Evolutionary conservation across 176 grass and related monocot species (phyloP).

Genomic region (Bonia amplexicaulis): DNA sequence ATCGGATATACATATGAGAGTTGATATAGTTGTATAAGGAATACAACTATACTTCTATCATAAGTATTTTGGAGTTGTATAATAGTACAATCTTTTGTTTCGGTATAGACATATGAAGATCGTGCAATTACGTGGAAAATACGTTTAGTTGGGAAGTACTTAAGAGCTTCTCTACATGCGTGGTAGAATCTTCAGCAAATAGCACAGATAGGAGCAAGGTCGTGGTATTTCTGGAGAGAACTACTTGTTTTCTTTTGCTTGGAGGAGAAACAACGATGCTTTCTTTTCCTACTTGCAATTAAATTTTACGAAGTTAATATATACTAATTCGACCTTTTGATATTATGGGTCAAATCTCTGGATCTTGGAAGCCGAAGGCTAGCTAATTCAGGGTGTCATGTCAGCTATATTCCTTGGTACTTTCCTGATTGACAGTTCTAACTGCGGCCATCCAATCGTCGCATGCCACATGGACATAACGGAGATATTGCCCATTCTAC

Average conservation of each 20-base stretch:
- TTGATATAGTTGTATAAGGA: too few species aligned
- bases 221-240: constrained; percentile 36
- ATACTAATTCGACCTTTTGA: not conserved
- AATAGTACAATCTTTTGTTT: too few species aligned
- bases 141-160: too few species aligned
- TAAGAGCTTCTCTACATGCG: not conserved
- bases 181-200: not conserved
- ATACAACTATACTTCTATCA: too few species aligned
- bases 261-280: constrained; percentile 6
- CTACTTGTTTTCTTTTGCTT: constrained; percentile 24
- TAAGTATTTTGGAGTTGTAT: too few species aligned
- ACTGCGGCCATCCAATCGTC: not conserved
- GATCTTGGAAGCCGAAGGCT: not conserved
- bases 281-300: not conserved
- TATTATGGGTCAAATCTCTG: not conserved
- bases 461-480: not conserved
- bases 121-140: too few species aligned
- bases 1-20: too few species aligned
- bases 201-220: not conserved
- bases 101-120: too few species aligned
- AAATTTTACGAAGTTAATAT: not conserved
- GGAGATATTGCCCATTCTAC: not conserved
- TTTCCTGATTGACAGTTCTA: constrained; percentile 25
- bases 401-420: constrained; percentile 8
- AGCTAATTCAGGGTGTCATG: not conserved